Evolutionary conservation across 495 filamentous ascomycete species (phyloP), one percentile per base, ranked within the genome.

Genomic region (Talaromyces liani): DNA sequence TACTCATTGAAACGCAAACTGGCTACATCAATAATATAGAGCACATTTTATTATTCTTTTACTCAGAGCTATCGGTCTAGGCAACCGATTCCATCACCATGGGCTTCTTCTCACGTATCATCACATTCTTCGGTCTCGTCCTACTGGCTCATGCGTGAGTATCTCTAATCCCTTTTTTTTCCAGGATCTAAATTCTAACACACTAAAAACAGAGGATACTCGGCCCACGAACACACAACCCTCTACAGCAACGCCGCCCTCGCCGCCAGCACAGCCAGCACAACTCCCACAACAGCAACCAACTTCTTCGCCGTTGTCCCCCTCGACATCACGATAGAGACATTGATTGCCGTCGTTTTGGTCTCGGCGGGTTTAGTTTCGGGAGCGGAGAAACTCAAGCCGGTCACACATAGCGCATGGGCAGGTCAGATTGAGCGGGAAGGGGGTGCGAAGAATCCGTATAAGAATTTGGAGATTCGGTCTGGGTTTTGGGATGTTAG

Each of bases 391-490:
- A 83, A 87, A 55, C 71, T 91, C 68, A 85, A 89, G 73, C 90
- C 90, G 1, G 88, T 93, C 64, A 86, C 85, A 72, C 92, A 89
- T 89, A 84, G 85, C 24, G 86, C 88, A 64, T 95, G 91, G 91
- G 90, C 90, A 27, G 89, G 90, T 56, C 84, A 90, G 74, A 86
- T 91, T 64, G 91, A 95, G 77, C 82, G 81, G 62, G 87, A 92
- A 41, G 81, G 81, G 4, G 80, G 76, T 55, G 77, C 75, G 14
- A 65, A 73, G 59, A 80, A 81, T 61, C 82, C 84, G 54, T 87
- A 79, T 65, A 67, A 73, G 33, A 70, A 73, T 25, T 67, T 87
- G 64, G 84, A 82, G 80, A 87, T 78, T 80, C 80, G 82, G 70
- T 79, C 80, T 60, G 85, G 87, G 3, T 93, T 92, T 68, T 79